Conservation (phyloP, 2,329 filamentous ascomycete species). For the Fusarium pseudograminearum region DNA sequence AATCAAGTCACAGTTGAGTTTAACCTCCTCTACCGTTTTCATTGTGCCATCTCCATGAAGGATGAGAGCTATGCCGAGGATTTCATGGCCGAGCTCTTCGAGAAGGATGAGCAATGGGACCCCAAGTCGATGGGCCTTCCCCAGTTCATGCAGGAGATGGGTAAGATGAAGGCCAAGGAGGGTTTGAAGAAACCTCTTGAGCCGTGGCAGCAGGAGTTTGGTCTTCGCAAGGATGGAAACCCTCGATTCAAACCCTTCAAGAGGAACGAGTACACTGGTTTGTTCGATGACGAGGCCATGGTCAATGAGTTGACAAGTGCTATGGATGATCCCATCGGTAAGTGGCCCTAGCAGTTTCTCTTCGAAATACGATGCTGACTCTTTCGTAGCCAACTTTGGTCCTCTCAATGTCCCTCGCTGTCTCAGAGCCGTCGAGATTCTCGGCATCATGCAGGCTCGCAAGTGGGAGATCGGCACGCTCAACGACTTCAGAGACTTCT, state of each 20-base stretch:
- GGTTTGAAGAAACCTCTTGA: not conserved
- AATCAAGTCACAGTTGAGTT: constrained; percentile 54
- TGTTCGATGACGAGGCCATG: constrained; percentile 32
- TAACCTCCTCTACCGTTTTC: constrained; percentile 54
- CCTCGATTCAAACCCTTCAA: constrained; percentile 8
- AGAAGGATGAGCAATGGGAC: constrained; percentile 14
- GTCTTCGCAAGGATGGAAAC: not conserved
- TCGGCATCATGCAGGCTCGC: constrained; percentile 70
- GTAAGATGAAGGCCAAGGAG: not conserved
- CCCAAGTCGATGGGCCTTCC: not conserved
- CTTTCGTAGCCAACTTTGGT: constrained; percentile 55
- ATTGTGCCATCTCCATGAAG: constrained; percentile 49
- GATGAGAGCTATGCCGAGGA: constrained; percentile 50
- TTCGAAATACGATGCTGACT: not conserved
- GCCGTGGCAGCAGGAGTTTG: constrained; percentile 10
- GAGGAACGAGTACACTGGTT: constrained; percentile 21
- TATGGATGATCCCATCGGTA: constrained; percentile 62
- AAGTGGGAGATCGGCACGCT: constrained; percentile 69
- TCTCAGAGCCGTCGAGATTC: constrained; percentile 67
- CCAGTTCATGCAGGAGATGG: constrained; percentile 7
- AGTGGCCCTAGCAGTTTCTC: not conserved
- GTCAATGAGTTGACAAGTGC: constrained; percentile 54
- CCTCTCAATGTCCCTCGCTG: constrained; percentile 67
- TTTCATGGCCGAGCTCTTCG: constrained; percentile 34
- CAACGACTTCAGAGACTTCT: constrained; percentile 74